Evolutionary conservation across 139 green algal genomes (phyloP), one percentile per base, ranked within the genome.

Genomic region (Picochlorum sp.): DNA sequence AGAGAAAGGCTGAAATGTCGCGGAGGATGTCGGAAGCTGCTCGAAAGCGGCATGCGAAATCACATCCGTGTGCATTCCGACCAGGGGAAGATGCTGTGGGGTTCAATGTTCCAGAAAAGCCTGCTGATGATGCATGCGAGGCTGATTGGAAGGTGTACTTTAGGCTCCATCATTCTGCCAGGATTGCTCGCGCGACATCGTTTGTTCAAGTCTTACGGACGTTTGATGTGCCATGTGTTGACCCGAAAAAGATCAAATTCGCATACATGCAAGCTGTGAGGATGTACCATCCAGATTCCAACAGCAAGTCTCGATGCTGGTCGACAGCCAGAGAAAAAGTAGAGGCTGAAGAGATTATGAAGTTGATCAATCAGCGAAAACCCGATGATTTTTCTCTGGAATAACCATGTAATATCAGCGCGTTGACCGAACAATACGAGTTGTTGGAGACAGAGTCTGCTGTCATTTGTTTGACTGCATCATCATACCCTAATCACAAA

Each of bases 201-300:
- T 60, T 60, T 30, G 23, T 30, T 21, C 61, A 70, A 61, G 55
- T 75, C 11, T 52, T 75, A 47, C 38, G 60, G 14, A 38, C 21
- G 18, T 75, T 75, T 31, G 45, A 45, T n/a, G 69, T 75, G 50
- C 49, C 60, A n/a, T 66, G 50, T 34, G 34, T n/a, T 3, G 51
- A 63, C 9, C 49, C 51, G 14, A 37, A 30, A 0, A 30, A 52
- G 31, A 63, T 72, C 15, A 58, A 52, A 34, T 55, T 68, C 1
- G 34, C 54, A 11, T 77, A 77, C 44, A 63, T 63, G 41, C 13
- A 24, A n/a, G 70, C 70, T 9, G 57, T 72, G 59, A 62, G 70
- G 38, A 72, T 77, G 70, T 77, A 68, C 57, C 70, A 77, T 26
- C 70, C 70, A 26, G 69, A 76, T 20, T 71, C 63, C 18, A 76